Evolutionary conservation across 495 filamentous ascomycete genomes (phyloP).

Genomic region (Trichoderma virens): DNA sequence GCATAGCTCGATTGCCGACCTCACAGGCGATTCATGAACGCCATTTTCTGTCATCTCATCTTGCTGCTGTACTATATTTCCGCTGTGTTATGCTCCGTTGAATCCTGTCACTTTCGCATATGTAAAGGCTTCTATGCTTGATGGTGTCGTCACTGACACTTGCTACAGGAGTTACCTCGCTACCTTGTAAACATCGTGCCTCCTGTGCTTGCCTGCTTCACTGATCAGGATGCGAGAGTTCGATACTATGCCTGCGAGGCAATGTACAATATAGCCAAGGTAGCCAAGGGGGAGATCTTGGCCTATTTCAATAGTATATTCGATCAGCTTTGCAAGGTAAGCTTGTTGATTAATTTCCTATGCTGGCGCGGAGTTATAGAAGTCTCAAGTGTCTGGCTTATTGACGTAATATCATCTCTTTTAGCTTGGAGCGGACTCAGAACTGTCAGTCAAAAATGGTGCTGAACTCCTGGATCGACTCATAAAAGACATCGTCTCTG

Average conservation of each 20-base stretch:
- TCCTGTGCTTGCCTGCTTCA: constrained; percentile 96
- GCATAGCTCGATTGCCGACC: not conserved
- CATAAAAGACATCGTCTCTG: constrained; percentile 95
- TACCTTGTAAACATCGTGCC: constrained; percentile 92
- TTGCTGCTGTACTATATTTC: not conserved
- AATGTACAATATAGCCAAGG: constrained; percentile 99
- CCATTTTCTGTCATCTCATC: not conserved
- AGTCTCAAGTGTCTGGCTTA: not conserved
- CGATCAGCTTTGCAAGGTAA: constrained; percentile 91
- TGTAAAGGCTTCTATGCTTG: not conserved
- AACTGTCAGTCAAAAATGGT: constrained; percentile 96
- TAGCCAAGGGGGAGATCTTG: constrained; percentile 94
- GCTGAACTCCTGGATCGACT: constrained; percentile 93
- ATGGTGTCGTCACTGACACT: not conserved
- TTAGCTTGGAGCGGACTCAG: constrained; percentile 89
- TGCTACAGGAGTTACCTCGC: constrained; percentile 65
- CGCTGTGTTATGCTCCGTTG: not conserved
- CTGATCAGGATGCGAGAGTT: constrained; percentile 95
- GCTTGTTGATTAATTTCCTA: constrained; percentile 11
- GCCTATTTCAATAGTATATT: constrained; percentile 98
- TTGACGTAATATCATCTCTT: not conserved
- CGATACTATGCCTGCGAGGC: constrained; percentile 99
- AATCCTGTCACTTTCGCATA: not conserved
- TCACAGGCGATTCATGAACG: not conserved
- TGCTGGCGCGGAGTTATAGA: not conserved